Base-by-base conservation (phyloP, 495 filamentous ascomycete genomes). In the Penicillium waksmanii region DNA sequence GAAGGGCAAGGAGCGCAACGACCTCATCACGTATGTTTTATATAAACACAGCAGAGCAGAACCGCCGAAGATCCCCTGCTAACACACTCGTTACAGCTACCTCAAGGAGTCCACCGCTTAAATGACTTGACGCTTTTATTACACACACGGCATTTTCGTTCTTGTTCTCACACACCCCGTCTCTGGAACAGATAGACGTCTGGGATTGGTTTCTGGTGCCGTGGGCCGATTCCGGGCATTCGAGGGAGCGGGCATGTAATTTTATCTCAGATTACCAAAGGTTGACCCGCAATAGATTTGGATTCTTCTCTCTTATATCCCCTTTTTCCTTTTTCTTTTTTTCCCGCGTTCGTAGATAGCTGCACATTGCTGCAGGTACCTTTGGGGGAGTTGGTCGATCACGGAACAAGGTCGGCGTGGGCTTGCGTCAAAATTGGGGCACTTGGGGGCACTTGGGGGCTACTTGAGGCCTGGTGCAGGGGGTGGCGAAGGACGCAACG, bases 1-100 rank as follows among this genome's bases (percentile, higher is more conserved):
- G 94, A 99, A 99, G 90, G 86, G 84, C 66, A 97, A 97, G 90
- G 95, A 99, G 83, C 85, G 95, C 77, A 98, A 98, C 80, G 96
- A 99, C 81, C 85, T 99, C 66, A 96, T 98, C 85, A 94, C 93
- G 91, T 96, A 89, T 68, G 91, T 84, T 67, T 27, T 34, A 6
- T 7, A 17, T 1, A 5, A 3, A 17, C 42, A 17, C 4, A 13
- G 1, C 42, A n/a, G 42, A 44, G 9, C 18, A 40, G 25, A 13
- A 43, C 27, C 23, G 23, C 23, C 23, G 23, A 7, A 25, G 43
- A 12, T 47, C 50, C 52, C 17, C 35, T 33, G 9, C 55, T 50
- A 53, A 59, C 7, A 23, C 25, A n/a, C 31, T n/a, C 49, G 18
- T 23, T 7, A 64, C 67, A 89, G 86, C 69, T 87, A 74, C 84